A percentile compares a stretch with the other conserved stretches of the same genome.
These are phyloP conservation scores for Coemansia sp. DNA, from an alignment of 192 early-diverging fungal genomes.

Conservation along the genomic window DNA sequence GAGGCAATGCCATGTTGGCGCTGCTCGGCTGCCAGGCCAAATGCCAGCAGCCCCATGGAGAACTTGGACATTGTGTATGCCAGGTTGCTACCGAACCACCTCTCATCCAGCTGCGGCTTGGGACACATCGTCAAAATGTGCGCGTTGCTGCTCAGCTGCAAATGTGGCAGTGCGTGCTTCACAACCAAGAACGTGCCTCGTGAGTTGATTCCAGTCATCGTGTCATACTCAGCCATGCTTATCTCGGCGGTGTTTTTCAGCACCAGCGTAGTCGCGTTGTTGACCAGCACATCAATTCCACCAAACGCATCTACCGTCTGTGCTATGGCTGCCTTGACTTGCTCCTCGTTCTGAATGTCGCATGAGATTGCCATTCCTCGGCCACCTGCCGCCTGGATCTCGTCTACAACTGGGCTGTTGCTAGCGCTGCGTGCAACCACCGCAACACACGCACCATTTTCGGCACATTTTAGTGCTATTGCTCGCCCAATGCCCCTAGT, in stretches of 20 bases:
- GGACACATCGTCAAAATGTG: conserved; percentile 74
- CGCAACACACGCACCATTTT: conserved; percentile 39
- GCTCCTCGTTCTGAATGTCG: conserved; percentile 71
- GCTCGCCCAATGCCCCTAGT: conserved; percentile 52
- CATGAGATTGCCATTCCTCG: conserved; percentile 66
- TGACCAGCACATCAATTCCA: conserved; percentile 78
- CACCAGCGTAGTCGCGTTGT: conserved; percentile 68
- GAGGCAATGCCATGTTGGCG: conserved; percentile 63
- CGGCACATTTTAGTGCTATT: conserved; percentile 48
- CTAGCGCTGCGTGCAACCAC: conserved; percentile 61
- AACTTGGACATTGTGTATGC: conserved; percentile 63
- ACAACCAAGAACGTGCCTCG: conserved; percentile 70
- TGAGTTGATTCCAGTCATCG: conserved; percentile 66
- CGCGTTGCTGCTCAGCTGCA: conserved; percentile 67
- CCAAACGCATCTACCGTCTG: conserved; percentile 63
- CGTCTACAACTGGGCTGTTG: conserved; percentile 57
- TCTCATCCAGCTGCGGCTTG: conserved; percentile 59
- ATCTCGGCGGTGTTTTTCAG: conserved; percentile 59
- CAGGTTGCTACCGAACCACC: conserved; percentile 64
- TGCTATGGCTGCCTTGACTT: conserved; percentile 61
- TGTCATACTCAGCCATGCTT: conserved; percentile 56
- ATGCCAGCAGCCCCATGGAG: conserved; percentile 67
- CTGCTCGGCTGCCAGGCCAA: conserved; percentile 73
- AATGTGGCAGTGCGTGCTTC: conserved; percentile 65
- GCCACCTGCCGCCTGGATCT: conserved; percentile 67